Conservation (phyloP, 306 rosid species). For the Boehmeria nivea region DNA sequence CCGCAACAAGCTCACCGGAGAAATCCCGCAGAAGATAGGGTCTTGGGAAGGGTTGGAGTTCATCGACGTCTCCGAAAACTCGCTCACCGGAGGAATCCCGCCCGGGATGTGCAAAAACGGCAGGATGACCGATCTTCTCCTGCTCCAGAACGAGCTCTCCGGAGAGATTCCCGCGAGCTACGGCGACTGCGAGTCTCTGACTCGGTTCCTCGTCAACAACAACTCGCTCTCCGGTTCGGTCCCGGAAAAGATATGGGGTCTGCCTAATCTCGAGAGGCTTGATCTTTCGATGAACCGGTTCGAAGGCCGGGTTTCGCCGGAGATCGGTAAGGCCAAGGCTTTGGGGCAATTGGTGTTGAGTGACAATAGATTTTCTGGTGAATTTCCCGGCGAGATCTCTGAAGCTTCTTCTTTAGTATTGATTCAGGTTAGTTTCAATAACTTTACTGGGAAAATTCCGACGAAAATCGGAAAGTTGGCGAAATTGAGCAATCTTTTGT, state of each 20-base stretch:
- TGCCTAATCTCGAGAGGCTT: slow-evolving; percentile 42
- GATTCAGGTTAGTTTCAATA: slow-evolving; percentile 46
- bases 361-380: slow-evolving; percentile 59
- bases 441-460: slow-evolving; percentile 58
- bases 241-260: slow-evolving; percentile 73
- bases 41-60: slow-evolving; percentile 40
- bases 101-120: slow-evolving; percentile 71
- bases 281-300: slow-evolving; percentile 64
- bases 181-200: slow-evolving; percentile 47
- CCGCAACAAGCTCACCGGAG: slow-evolving; percentile 51
- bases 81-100: slow-evolving; percentile 61
- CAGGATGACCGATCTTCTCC: slow-evolving; percentile 24
- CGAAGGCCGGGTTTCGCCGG: slow-evolving; percentile 63
- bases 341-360: slow-evolving; percentile 48
- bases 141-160: slow-evolving; percentile 61
- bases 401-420: slow-evolving; percentile 51
- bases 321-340: slow-evolving; percentile 58
- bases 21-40: slow-evolving; percentile 71
- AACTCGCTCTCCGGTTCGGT: slow-evolving; percentile 74
- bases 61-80: slow-evolving; percentile 80
- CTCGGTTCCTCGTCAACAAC: slow-evolving; percentile 42
- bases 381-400: slow-evolving; percentile 50
- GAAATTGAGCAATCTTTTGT: slow-evolving; percentile 37
- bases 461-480: slow-evolving; percentile 56
- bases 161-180: slow-evolving; percentile 73